phyloP scores from a whole-genome alignment of 2,329 filamentous ascomycete genomes.

The Didymella pinodella region DNA sequence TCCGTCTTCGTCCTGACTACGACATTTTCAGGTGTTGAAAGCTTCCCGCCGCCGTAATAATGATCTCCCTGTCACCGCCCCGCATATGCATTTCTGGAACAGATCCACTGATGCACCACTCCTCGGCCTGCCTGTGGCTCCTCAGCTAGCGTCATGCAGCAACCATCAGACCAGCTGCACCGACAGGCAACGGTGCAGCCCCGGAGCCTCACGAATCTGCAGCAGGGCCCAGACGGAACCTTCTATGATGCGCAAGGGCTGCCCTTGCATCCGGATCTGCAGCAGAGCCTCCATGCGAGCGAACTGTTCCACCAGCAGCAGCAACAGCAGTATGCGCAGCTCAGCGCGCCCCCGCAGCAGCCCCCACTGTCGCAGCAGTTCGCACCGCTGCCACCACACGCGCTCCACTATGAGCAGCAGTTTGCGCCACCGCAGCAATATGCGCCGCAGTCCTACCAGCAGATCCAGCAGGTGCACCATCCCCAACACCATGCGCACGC shows the following conservation, averaged over 20 bases:
- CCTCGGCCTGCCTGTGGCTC: slow-evolving; percentile 14
- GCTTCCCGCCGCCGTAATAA: slow-evolving; percentile 19
- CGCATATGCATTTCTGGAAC: slow-evolving; percentile 17
- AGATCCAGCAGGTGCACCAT: slow-evolving; percentile 6
- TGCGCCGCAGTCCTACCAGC: slow-evolving; percentile 32
- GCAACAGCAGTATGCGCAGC: slow-evolving; percentile 19
- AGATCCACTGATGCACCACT: slow-evolving; percentile 17
- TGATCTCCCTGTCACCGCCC: slow-evolving; percentile 14
- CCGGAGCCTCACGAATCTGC: slow-evolving; percentile 39
- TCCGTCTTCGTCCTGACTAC: slow-evolving; percentile 13
- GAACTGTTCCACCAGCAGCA: slow-evolving; percentile 38
- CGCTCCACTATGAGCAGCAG: slow-evolving; percentile 49
- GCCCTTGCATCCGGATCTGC: slow-evolving; percentile 43
- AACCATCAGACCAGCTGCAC: slow-evolving; percentile 27
- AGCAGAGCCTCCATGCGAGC: slow-evolving; percentile 48
- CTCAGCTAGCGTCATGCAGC: slow-evolving; percentile 30
- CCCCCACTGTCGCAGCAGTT: slow-evolving; percentile 3
- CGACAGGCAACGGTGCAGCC: slow-evolving; percentile 22
- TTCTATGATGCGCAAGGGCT: slow-evolving; percentile 31
- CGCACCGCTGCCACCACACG: slow-evolving; percentile 26
- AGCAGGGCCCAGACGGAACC: slow-evolving; percentile 39
- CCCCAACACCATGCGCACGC: slow-evolving; percentile 24
- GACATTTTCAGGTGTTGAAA: slow-evolving; percentile 10
- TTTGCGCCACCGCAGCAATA: slow-evolving; percentile 27
- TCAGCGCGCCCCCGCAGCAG: slow-evolving; percentile 31